These are phyloP conservation scores for Epichloe bromicola DNA, from an alignment of 2,329 filamentous ascomycete genomes.

Conservation along the genomic window DNA sequence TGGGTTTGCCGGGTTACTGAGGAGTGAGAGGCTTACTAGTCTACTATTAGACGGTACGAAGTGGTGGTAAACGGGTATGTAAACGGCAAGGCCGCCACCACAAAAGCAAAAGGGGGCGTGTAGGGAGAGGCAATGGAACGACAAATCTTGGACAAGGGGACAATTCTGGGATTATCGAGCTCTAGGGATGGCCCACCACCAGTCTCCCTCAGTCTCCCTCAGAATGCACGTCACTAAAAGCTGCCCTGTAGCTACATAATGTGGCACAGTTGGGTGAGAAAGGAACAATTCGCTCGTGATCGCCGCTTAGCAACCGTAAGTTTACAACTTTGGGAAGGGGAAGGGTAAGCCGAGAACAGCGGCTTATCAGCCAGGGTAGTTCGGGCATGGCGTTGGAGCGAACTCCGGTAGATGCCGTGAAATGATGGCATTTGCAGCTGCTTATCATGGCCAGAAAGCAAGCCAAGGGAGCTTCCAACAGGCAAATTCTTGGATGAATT, in stretches of 20 bases:
- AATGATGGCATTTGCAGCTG: background rate
- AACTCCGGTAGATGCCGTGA: background rate
- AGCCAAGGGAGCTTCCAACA: background rate
- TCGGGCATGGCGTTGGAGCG: constrained; percentile 1
- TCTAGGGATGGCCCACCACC: background rate
- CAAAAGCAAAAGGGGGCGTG: constrained; percentile 4
- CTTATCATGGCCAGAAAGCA: background rate
- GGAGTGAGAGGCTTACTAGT: constrained; percentile 1
- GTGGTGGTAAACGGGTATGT: background rate
- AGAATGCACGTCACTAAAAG: background rate
- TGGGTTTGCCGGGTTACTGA: constrained; percentile 1
- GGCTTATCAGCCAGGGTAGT: background rate
- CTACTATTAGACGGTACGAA: background rate
- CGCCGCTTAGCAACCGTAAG: background rate
- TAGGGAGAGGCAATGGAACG: background rate
- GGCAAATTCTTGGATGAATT: background rate
- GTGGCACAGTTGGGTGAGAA: background rate
- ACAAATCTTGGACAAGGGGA: constrained; percentile 1
- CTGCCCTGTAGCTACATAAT: background rate
- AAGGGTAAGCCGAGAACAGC: no score
- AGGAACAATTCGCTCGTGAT: background rate
- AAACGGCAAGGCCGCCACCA: constrained; percentile 2
- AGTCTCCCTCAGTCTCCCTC: background rate
- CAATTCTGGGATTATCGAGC: constrained; percentile 1
- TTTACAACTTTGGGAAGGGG: background rate